phyloP scores from a whole-genome alignment of 164 flowering plant genomes.

The Kingdonia uniflora region DNA sequence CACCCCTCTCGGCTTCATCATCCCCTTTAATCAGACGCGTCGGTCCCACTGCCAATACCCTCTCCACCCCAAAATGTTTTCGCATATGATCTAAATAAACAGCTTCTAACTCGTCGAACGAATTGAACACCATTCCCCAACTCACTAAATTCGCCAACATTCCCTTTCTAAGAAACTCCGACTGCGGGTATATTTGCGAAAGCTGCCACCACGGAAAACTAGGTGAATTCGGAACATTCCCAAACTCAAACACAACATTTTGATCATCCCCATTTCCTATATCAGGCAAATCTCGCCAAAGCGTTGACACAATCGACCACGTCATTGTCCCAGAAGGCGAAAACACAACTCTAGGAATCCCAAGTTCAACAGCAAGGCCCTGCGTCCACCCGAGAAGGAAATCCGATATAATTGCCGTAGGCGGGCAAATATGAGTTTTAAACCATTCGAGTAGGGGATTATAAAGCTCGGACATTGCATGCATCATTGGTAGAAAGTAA shows the following conservation, averaged over 20 bases:
- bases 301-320: not conserved
- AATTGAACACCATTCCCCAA: constrained; percentile 29
- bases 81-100: constrained; percentile 12
- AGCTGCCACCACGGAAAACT: constrained; percentile 23
- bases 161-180: constrained; percentile 16
- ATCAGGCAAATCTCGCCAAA: constrained; percentile 11
- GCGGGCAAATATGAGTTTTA: constrained; percentile 19
- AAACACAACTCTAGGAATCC: constrained; percentile 31
- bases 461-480: too few relatives aligned
- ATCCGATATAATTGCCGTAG: constrained; percentile 23
- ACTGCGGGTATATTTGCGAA: constrained; percentile 25
- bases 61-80: too few relatives aligned
- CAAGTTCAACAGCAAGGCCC: constrained; percentile 19
- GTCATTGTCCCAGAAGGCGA: constrained; percentile 20
- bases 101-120: constrained; percentile 25
- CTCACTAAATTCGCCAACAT: constrained; percentile 25
- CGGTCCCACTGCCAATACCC: constrained; percentile 13
- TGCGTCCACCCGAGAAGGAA: constrained; percentile 53
- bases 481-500: not conserved
- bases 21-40: not conserved
- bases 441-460: constrained; percentile 19
- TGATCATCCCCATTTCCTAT: not conserved
- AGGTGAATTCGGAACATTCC: too few relatives aligned
- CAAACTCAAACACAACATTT: constrained; percentile 7
- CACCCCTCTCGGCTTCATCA: constrained; percentile 4